Percentiles rank a stretch among this genome's conserved stretches.
Conservation (phyloP, 495 filamentous ascomycete genomes). For the Xylaria longipes region DNA sequence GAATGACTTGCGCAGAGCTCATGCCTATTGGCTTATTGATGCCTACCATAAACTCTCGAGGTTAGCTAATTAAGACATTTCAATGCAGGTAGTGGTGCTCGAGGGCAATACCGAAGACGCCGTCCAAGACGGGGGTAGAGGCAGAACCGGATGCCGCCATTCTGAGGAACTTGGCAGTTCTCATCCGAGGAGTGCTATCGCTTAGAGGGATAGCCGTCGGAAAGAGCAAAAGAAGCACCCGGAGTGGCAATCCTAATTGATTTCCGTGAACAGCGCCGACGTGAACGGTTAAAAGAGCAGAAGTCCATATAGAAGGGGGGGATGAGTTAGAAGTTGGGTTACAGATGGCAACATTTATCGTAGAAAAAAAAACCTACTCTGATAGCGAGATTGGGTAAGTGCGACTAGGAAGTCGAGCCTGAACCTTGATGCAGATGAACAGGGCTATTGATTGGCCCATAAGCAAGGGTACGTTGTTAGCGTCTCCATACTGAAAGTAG, state of each 20-base stretch:
- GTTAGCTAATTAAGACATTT: slow-evolving; percentile 1
- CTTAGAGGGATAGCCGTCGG: not conserved
- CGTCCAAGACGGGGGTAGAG: slow-evolving; percentile 66
- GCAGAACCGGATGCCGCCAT: slow-evolving; percentile 60
- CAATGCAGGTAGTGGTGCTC: not conserved
- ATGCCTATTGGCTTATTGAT: slow-evolving; percentile 89
- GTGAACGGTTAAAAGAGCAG: not conserved
- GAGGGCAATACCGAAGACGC: slow-evolving; percentile 68
- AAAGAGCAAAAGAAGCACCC: not conserved
- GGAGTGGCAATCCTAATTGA: not conserved
- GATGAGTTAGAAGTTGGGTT: not conserved
- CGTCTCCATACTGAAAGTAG: too few species aligned
- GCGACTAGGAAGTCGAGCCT: not conserved
- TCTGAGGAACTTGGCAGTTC: slow-evolving; percentile 36
- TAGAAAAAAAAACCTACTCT: not conserved
- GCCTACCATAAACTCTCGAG: slow-evolving; percentile 54
- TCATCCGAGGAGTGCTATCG: slow-evolving; percentile 33
- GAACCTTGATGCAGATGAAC: not conserved
- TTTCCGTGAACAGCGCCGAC: not conserved
- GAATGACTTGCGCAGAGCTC: slow-evolving; percentile 86
- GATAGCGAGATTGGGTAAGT: not conserved
- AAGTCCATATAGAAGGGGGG: not conserved
- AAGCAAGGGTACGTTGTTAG: not conserved
- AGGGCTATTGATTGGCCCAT: not conserved
- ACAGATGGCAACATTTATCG: not conserved